phyloP scores from a whole-genome alignment of 129 eudicot genomes.

The Sambucus nigra region DNA sequence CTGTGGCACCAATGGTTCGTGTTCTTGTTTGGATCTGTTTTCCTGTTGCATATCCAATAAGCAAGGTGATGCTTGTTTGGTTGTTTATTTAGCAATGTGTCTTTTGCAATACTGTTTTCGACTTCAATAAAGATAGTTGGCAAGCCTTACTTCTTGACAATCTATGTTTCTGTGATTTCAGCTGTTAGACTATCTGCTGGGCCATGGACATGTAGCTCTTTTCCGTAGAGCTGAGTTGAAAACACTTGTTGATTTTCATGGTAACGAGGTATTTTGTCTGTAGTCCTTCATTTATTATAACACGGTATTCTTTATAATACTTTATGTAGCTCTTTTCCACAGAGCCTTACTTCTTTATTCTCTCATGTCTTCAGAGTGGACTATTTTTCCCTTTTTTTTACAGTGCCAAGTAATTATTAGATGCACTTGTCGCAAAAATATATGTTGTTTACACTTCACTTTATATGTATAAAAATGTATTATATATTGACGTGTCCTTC shows the following conservation, averaged over 20 bases:
- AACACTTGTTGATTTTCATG: constrained; percentile 83
- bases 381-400: too few species aligned
- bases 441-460: too few species aligned
- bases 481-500: too few species aligned
- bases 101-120: background rate
- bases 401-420: too few species aligned
- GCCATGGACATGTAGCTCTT: constrained; percentile 62
- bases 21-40: constrained; percentile 81
- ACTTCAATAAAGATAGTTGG: background rate
- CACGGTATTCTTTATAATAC: too few species aligned
- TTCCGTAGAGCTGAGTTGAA: constrained; percentile 95
- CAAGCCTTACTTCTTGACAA: constrained; percentile 4
- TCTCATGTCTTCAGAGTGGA: too few species aligned
- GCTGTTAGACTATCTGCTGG: constrained; percentile 68
- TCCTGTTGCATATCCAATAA: constrained; percentile 93
- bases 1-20: constrained; percentile 71
- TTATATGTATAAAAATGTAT: too few species aligned
- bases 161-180: constrained; percentile 16
- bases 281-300: background rate
- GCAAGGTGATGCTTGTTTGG: constrained; percentile 50
- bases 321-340: too few species aligned
- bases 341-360: too few species aligned
- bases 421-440: too few species aligned
- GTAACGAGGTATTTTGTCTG: constrained; percentile 61
- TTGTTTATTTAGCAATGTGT: background rate